A percentile compares a stretch with the other conserved stretches of the same genome.
These are phyloP conservation scores for Barnettozyma populi DNA, from an alignment of 805 yeast species.

Conservation along the genomic window DNA sequence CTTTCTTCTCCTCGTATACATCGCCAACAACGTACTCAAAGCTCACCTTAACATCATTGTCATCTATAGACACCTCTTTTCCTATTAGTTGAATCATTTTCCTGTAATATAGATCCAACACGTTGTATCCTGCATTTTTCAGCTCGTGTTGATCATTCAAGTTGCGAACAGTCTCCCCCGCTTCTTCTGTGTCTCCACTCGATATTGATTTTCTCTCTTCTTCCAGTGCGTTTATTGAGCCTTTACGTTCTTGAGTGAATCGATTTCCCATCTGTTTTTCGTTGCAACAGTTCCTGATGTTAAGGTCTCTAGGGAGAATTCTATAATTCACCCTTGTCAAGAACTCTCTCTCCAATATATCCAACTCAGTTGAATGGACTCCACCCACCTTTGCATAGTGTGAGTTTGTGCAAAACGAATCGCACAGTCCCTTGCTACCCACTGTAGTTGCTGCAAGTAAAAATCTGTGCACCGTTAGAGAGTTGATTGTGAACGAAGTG, in stretches of 20 bases:
- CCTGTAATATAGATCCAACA: slow-evolving; percentile 42
- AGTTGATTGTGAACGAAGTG: slow-evolving; percentile 75
- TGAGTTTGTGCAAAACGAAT: slow-evolving; percentile 86
- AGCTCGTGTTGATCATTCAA: slow-evolving; percentile 14
- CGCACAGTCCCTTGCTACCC: slow-evolving; percentile 88
- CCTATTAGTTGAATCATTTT: slow-evolving; percentile 49
- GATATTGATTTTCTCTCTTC: slow-evolving; percentile 6
- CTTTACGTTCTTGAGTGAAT: slow-evolving; percentile 13
- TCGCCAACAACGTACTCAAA: slow-evolving; percentile 9
- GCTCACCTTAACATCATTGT: slow-evolving; percentile 5
- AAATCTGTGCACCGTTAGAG: slow-evolving; percentile 91
- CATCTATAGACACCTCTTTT: slow-evolving; percentile 15
- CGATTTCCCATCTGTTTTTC: slow-evolving; percentile 17
- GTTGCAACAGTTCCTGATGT: slow-evolving; percentile 34
- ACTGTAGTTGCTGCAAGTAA: slow-evolving; percentile 85
- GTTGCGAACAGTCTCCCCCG: slow-evolving; percentile 4
- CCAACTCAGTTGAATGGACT: slow-evolving; percentile 73
- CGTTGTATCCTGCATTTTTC: slow-evolving; percentile 32
- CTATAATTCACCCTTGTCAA: slow-evolving; percentile 74
- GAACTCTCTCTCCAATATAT: slow-evolving; percentile 85
- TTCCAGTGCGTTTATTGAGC: slow-evolving; percentile 16
- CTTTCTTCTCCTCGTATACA: background rate
- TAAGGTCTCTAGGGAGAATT: slow-evolving; percentile 51
- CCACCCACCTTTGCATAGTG: slow-evolving; percentile 98
- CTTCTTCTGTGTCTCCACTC: background rate